Percentiles rank a stretch among this genome's conserved stretches.
These are phyloP conservation scores for Pseudisothecium myosuroides DNA, from an alignment of 225 moss, liverwort and hornwort species.

Conservation along the genomic window DNA sequence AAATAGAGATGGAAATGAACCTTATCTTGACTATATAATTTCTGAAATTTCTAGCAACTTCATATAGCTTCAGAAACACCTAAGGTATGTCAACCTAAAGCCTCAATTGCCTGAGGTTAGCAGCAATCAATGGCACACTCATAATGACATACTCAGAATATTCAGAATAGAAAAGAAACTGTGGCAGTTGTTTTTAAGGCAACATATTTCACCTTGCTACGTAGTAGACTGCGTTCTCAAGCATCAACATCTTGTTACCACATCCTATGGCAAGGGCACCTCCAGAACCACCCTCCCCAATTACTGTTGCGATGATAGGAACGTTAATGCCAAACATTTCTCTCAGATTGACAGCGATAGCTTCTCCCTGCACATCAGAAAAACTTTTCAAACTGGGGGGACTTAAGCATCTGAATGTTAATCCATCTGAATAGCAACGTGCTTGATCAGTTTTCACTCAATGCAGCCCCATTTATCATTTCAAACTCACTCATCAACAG, in stretches of 20 bases:
- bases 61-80: neutral
- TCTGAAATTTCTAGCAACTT: neutral
- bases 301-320: conserved; percentile 94
- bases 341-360: conserved; percentile 85
- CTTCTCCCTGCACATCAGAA: conserved; percentile 69
- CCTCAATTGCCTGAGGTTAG: neutral
- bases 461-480: neutral
- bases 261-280: conserved; percentile 98
- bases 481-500: neutral
- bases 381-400: neutral
- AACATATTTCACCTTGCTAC: conserved; percentile 63
- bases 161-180: neutral
- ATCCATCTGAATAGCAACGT: neutral
- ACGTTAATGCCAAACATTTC: conserved; percentile 96
- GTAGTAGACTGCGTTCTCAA: conserved; percentile 97
- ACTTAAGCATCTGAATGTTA: neutral
- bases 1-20: neutral
- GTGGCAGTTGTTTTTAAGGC: neutral
- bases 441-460: neutral
- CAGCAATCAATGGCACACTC: neutral
- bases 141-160: neutral
- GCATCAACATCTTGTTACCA: conserved; percentile 98
- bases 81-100: neutral
- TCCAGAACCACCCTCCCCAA: conserved; percentile 98
- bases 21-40: neutral